Base-by-base conservation (phyloP, 208 protist genomes). In the Acanthamoeba divionensis region DNA sequence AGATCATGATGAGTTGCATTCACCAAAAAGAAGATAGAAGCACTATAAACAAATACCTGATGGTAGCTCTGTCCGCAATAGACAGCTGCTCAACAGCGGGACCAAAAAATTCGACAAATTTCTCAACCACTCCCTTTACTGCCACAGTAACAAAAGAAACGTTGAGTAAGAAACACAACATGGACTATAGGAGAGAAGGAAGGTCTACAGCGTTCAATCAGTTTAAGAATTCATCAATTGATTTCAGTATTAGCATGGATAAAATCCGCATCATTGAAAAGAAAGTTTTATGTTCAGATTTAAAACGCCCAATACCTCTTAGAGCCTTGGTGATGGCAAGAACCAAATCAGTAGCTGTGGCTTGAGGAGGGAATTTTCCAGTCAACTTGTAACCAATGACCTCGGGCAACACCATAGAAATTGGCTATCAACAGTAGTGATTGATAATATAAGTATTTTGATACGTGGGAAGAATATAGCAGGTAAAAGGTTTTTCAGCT, bases 81-180 rank as follows among this genome's bases (percentile, higher is more conserved):
- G 97, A 98, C 4, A 99, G 95, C 47, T 91, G 89, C 62, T 95
- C 91, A 29, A 98, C 96, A 90, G 97, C 97, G 29, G 94, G 93
- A 62, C 98, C 98, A 91, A 97, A 98, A 93, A 99, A 99, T 95
- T 99, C 98, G 5, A 99, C 98, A 90, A 98, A 98, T 92, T 98
- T 98, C 67, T 97, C 97, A 13, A 98, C 98, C 54, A 99, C 97
- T 77, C 97, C 97, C 63, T 98, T 94, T 12, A 45, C 57, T 86
- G 48, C n/a, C n/a, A n/a, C n/a, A 18, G 38, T 1, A 33, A 73
- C 2, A 75, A 21, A 75, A 75, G 44, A 75, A 75, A 60, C 1
- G 4, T 21, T 3, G 6, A 0, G 6, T 62, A 29, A 62, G 54
- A 62, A 29, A 7, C 2, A 29, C 0, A 45, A 7, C 48, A 13